Evolutionary conservation across 1,139 yeast species (phyloP), one percentile per base, ranked within the genome.

Genomic region (Arxiozyma heterogenica): DNA sequence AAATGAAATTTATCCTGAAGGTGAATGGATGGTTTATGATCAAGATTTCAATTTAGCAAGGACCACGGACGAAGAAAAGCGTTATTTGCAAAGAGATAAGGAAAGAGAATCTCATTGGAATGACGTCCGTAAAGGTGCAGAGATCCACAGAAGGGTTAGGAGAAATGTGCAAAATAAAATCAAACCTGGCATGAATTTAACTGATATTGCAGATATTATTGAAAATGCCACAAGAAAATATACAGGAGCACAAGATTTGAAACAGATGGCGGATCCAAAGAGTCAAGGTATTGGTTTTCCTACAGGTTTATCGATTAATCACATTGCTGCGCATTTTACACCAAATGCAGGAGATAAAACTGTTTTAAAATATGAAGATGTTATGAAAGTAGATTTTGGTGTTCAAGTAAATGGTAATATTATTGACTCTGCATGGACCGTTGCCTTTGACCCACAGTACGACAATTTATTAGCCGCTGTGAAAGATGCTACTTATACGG

Each of bases 271-370:
- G 21, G 73, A 76, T 53, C 70, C 72, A 17, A 66, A 61, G 51
- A 64, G 68, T 20, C 94, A 91, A 15, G 99, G 99, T 46, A 82
- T 91, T 64, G 99, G 98, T 2, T 93, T 93, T 77, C 99, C 99
- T 47, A 90, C 98, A 12, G 99, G 99, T 54, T 79, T 94, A 51
- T 88, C 96, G 0, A 73, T 91, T 59, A 94, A 93, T 72, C 88
- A 91, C 67, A 86, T 90, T 63, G 99, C 99, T 38, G 98, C 98
- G 0, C 99, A 94, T 70, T 93, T 90, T 71, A 91, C 98, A 0
- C 99, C 99, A 21, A 93, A 93, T 71, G 84, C 95, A 20, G 96
- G 96, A 21, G 98, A 94, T 71, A 88, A 83, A 64, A 79, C 86
- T 11, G 86, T 86, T 1, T 75, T 93, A 61, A 76, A 79, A 55